phyloP scores from a whole-genome alignment of 768 basidiomycete genomes.

The Collybia sp. region DNA sequence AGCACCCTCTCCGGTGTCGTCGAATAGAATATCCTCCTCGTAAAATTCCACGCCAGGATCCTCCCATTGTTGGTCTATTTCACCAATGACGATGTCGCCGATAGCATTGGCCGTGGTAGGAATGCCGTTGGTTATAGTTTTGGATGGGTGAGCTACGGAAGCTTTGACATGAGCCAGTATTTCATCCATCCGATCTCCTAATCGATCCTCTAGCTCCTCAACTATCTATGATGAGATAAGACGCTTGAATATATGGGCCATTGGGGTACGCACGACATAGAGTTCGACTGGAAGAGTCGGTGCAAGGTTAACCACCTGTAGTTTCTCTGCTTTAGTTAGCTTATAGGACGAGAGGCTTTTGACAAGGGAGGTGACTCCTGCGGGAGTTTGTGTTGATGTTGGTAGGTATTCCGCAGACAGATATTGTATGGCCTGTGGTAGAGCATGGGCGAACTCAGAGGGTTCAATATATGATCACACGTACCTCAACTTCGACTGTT shows the following conservation, averaged over 20 bases:
- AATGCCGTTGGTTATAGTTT: too few species aligned
- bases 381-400: constrained; percentile 56
- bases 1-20: constrained; percentile 61
- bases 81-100: constrained; percentile 14
- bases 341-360: constrained; percentile 60
- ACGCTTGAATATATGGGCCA: background rate
- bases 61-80: constrained; percentile 11
- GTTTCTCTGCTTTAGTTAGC: constrained; percentile 88
- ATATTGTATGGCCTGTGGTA: constrained; percentile 74
- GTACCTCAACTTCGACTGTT: constrained; percentile 82
- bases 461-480: constrained; percentile 7
- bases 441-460: background rate
- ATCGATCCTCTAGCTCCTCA: constrained; percentile 85
- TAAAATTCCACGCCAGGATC: constrained; percentile 19
- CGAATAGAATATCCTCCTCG: constrained; percentile 53
- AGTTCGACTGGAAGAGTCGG: constrained; percentile 82
- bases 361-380: constrained; percentile 62
- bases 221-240: constrained; percentile 56
- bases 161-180: constrained; percentile 55
- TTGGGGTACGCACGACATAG: constrained; percentile 62
- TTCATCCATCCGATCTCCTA: constrained; percentile 64
- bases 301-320: constrained; percentile 88
- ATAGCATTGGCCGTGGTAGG: background rate
- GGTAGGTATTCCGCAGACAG: constrained; percentile 75
- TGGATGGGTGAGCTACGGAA: constrained; percentile 21